Evolutionary conservation across 129 eudicot genomes (phyloP).

Genomic region (Heracleum sosnowskyi): DNA sequence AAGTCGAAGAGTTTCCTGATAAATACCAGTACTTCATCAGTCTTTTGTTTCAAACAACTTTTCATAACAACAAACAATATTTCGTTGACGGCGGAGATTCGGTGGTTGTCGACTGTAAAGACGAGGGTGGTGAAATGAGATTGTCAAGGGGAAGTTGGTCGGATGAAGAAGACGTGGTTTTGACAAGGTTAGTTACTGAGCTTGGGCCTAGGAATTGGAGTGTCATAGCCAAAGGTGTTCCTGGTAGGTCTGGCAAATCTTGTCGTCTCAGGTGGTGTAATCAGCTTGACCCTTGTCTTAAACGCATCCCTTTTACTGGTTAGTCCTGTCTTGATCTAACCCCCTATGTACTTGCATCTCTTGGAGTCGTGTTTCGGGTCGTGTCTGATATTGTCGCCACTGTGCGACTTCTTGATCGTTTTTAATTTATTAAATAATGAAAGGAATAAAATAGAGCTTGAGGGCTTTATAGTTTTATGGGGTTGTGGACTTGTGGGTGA

Average conservation of each 20-base stretch:
- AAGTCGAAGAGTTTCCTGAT: not conserved
- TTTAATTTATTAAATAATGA: not conserved
- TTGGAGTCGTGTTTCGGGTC: not conserved
- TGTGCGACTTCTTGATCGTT: not conserved
- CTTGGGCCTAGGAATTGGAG: constrained; percentile 77
- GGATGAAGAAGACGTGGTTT: constrained; percentile 47
- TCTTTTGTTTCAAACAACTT: not conserved
- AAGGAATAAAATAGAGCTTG: not conserved
- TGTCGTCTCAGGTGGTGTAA: constrained; percentile 91
- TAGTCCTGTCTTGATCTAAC: not conserved
- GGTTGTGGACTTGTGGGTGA: not conserved
- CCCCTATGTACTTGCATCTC: not conserved
- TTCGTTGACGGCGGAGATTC: constrained; percentile 13
- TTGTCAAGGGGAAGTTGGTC: constrained; percentile 53
- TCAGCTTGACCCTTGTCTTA: constrained; percentile 65
- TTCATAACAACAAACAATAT: not conserved
- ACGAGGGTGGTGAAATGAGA: constrained; percentile 10
- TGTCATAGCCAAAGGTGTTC: constrained; percentile 60
- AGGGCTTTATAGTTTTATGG: not conserved
- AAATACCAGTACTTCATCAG: not conserved
- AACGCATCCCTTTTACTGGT: constrained; percentile 76
- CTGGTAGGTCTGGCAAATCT: constrained; percentile 75
- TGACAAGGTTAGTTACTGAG: constrained; percentile 42
- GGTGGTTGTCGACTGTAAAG: constrained; percentile 16
- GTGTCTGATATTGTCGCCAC: not conserved